A percentile compares a stretch with the other conserved stretches of the same genome.
Conservation (phyloP, 192 early-diverging fungal genomes). For the Linnemannia schmuckeri region DNA sequence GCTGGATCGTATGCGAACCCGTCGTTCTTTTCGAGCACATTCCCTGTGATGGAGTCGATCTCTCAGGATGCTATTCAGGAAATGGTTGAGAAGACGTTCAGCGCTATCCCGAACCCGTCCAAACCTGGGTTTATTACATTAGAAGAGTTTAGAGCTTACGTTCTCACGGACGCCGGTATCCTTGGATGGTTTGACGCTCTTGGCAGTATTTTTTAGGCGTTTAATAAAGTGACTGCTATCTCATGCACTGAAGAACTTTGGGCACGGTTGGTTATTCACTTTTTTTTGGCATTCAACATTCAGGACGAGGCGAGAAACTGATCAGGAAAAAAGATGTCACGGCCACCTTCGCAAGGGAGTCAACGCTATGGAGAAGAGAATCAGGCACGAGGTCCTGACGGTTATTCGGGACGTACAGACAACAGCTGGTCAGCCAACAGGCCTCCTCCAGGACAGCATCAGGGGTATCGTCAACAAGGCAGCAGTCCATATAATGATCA, state of each 20-base stretch:
- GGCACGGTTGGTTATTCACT: neutral
- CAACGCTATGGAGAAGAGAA: neutral
- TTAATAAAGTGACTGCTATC: neutral
- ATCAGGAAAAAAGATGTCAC: neutral
- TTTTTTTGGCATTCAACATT: neutral
- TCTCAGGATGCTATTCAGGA: constrained; percentile 93
- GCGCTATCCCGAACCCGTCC: constrained; percentile 62
- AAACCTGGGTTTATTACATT: constrained; percentile 78
- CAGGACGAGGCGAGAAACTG: neutral
- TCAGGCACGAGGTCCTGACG: neutral
- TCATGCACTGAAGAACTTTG: no score
- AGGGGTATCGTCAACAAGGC: neutral
- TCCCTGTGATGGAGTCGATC: constrained; percentile 94
- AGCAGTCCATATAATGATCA: neutral
- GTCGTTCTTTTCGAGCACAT: constrained; percentile 70
- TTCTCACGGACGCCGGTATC: constrained; percentile 84
- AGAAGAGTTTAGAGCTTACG: constrained; percentile 85
- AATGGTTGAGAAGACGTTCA: constrained; percentile 92
- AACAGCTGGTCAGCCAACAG: neutral
- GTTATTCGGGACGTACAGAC: neutral
- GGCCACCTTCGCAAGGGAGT: neutral
- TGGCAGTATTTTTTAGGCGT: constrained; percentile 64
- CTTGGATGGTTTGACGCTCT: constrained; percentile 93
- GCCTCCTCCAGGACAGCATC: neutral
- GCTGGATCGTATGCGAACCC: constrained; percentile 58